Evolutionary conservation across 768 basidiomycete species (phyloP), one percentile per base, ranked within the genome.

Genomic region (Suillus subalutaceus): DNA sequence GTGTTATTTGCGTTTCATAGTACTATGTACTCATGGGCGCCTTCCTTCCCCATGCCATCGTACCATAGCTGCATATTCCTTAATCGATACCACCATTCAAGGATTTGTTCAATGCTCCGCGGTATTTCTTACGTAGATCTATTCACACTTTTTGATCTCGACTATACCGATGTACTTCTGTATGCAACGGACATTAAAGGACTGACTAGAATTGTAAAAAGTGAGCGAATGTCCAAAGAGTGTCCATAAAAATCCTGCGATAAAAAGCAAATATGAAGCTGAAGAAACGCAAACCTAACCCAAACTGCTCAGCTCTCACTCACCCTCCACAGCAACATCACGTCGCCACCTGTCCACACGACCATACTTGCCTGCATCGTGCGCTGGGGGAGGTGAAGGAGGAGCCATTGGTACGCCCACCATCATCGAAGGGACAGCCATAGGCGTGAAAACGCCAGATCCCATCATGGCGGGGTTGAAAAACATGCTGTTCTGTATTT

Each of bases 311-410:
- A 77, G 46, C 67, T 72, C 65, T 86, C 82, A 23, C 88, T 86
- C 82, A n/a, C 88, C 89, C 69, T 91, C 91, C 13, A 90, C 86
- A 20, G 86, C 88, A 55, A 94, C 91, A 70, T 92, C 87, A 67
- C 84, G 88, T 69, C 93, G 86, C 93, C 93, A 94, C 67, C 85
- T 85, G 75, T 94, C 93, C 35, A 94, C 92, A 4, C 85, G 82
- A 10, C 84, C 85, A 68, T 84, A 90, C 73, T 93, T 94, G 43
- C 80, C 82, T 46, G 85, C 79, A 65, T 94, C 92, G 30, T 84
- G 85, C 48, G 83, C 72, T 10, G 88, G 88, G 16, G 90, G 89
- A 32, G 90, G 89, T 2, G 89, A 88, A 40, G 87, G 84, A 41
- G 84, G 78, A 40, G 78, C 74, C 20, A 79, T 71, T 16, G 79